These are phyloP conservation scores for Yueomyces sinensis DNA, from an alignment of 805 yeast species.

Conservation along the genomic window DNA sequence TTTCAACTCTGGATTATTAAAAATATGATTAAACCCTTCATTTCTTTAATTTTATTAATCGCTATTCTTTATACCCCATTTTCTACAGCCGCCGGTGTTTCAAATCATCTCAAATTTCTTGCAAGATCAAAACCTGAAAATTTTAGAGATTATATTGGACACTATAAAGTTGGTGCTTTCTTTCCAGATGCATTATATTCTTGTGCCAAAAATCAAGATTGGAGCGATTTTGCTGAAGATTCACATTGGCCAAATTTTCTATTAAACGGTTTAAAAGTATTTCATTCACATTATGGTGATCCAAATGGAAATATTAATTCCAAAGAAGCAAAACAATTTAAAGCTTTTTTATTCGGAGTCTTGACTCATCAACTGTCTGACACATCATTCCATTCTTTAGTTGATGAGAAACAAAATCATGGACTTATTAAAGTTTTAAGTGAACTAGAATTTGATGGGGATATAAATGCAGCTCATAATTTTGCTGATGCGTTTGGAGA, in stretches of 20 bases:
- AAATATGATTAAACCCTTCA: too few species aligned
- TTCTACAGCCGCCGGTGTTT: conserved; percentile 13
- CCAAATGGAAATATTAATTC: conserved; percentile 1
- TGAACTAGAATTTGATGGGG: conserved; percentile 41
- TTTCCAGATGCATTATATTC: conserved; percentile 59
- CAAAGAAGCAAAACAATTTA: conserved; percentile 24
- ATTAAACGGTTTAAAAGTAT: conserved; percentile 31
- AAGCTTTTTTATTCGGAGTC: conserved; percentile 45
- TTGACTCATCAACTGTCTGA: conserved; percentile 53
- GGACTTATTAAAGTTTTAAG: conserved; percentile 43
- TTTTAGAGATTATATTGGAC: conserved; percentile 18
- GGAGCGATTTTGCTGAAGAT: conserved; percentile 34
- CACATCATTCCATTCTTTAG: conserved; percentile 53
- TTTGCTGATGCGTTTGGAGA: conserved; percentile 56
- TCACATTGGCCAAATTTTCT: conserved; percentile 64
- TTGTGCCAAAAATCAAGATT: conserved; percentile 36
- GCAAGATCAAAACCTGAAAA: conserved; percentile 21
- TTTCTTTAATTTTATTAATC: too few species aligned
- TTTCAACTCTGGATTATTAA: too few species aligned
- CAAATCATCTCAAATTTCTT: conserved; percentile 10
- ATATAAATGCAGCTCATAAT: conserved; percentile 35
- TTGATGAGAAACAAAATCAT: conserved; percentile 20
- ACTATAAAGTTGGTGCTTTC: conserved; percentile 46
- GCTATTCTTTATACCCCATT: too few species aligned
- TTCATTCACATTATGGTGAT: conserved; percentile 22